A percentile compares a stretch with the other conserved stretches of the same genome.
These are phyloP conservation scores for Dioscorea zingiberensis DNA, from an alignment of 106 monocot genomes.

Conservation along the genomic window DNA sequence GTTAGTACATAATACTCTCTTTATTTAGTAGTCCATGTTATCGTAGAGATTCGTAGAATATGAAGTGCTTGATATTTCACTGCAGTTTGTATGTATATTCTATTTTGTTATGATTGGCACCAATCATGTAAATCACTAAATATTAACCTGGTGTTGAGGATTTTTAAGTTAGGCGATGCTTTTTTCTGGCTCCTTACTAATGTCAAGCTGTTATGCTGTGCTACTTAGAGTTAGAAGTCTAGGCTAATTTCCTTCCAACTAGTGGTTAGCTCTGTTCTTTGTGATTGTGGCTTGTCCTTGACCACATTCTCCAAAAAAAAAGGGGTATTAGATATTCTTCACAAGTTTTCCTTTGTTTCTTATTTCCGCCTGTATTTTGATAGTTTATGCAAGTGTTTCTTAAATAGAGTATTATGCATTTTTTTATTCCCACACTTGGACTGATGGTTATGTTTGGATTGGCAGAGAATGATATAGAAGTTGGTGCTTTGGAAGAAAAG, in stretches of 20 bases:
- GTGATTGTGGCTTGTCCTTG: too few species aligned
- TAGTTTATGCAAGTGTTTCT: background rate
- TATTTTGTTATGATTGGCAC: background rate
- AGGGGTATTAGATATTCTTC: background rate
- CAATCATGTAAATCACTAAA: background rate
- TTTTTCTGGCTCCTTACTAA: too few species aligned
- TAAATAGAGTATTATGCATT: background rate
- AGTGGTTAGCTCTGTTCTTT: too few species aligned
- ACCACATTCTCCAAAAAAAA: background rate
- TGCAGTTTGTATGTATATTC: background rate
- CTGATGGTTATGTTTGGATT: background rate
- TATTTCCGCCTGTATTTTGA: background rate
- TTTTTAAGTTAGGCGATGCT: too few species aligned
- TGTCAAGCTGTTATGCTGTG: too few species aligned
- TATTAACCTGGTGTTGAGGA: too few species aligned
- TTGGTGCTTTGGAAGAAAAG: constrained; percentile 4
- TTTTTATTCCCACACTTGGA: background rate
- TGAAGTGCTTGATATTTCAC: background rate
- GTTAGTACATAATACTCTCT: background rate
- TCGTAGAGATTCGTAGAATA: background rate
- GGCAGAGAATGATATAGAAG: constrained; percentile 15
- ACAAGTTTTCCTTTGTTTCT: background rate
- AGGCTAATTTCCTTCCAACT: too few species aligned
- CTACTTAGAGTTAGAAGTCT: too few species aligned
- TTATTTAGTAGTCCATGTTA: too few species aligned